A percentile compares a stretch with the other conserved stretches of the same genome.
phyloP scores from a whole-genome alignment of 352 stramenopile species.

The Globisporangium radiosum region DNA sequence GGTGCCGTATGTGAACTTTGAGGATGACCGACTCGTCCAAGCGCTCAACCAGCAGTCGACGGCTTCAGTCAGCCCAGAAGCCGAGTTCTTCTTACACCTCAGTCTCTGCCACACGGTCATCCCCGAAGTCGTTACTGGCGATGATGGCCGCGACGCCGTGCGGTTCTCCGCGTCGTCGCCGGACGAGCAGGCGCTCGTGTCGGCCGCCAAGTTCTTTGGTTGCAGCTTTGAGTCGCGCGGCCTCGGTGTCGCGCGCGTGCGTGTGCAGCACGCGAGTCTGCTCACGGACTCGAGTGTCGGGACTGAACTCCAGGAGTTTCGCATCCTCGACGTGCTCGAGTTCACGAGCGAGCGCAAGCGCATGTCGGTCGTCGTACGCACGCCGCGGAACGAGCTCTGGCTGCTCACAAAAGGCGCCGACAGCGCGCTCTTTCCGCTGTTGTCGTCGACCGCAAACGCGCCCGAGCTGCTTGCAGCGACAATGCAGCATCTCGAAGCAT shows the following conservation, averaged over 20 bases:
- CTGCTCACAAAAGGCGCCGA: constrained; percentile 82
- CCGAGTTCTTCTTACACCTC: background rate
- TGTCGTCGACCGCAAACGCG: constrained; percentile 10
- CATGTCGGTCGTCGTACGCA: constrained; percentile 94
- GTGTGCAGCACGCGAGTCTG: background rate
- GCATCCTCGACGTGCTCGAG: constrained; percentile 77
- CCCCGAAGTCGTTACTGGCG: constrained; percentile 21
- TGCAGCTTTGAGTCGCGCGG: background rate
- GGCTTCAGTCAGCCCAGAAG: background rate
- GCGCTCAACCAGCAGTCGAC: constrained; percentile 26
- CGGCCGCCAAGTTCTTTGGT: background rate
- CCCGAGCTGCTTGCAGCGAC: constrained; percentile 16
- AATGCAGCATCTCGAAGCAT: constrained; percentile 42
- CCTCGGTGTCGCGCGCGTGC: constrained; percentile 29
- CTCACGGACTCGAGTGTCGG: background rate
- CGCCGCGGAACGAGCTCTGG: constrained; percentile 34
- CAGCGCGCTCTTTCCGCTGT: constrained; percentile 74
- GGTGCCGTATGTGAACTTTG: constrained; percentile 1
- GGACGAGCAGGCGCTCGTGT: background rate
- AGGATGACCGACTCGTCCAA: constrained; percentile 63
- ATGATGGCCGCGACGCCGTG: background rate
- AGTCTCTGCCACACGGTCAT: constrained; percentile 1
- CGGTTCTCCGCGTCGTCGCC: background rate
- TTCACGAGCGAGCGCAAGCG: constrained; percentile 94
- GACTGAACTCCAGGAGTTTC: constrained; percentile 18